phyloP scores from a whole-genome alignment of 208 protist species.

The Wallacemonas collosoma region DNA sequence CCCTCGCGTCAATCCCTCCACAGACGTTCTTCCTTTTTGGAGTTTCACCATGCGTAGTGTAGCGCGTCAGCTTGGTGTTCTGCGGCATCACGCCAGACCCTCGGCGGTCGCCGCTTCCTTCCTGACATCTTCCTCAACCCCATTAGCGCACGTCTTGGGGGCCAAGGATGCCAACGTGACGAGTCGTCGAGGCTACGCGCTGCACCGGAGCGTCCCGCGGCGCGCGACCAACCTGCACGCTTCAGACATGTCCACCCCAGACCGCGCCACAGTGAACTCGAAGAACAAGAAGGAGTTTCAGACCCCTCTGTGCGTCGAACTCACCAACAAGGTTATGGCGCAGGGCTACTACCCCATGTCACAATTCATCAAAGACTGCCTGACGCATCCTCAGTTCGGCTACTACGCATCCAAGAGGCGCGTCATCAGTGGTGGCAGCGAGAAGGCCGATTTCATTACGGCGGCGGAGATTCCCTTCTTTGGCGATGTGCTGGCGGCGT shows the following conservation, averaged over 20 bases:
- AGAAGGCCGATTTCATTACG: conserved; percentile 91
- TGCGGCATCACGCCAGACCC: not conserved
- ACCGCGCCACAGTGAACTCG: conserved; percentile 75
- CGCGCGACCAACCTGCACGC: conserved; percentile 70
- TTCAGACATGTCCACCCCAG: conserved; percentile 87
- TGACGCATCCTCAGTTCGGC: conserved; percentile 87
- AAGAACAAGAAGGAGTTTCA: conserved; percentile 86
- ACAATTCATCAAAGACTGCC: conserved; percentile 92
- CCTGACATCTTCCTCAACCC: not conserved
- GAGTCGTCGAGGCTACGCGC: conserved; percentile 6
- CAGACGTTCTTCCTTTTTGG: not conserved
- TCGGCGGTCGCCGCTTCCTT: not conserved
- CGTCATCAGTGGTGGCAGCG: conserved; percentile 73
- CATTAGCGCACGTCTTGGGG: not conserved
- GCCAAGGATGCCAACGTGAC: not conserved
- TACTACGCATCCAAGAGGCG: conserved; percentile 89
- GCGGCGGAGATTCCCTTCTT: conserved; percentile 92
- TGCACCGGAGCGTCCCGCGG: conserved; percentile 24
- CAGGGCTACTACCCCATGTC: conserved; percentile 91
- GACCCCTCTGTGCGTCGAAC: conserved; percentile 81
- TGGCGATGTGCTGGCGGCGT: conserved; percentile 88
- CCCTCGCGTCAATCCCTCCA: not conserved
- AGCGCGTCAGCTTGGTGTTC: not conserved
- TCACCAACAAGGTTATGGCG: conserved; percentile 80
- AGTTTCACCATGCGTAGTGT: conserved; percentile 4